Percentiles rank a stretch among this genome's conserved stretches.
These are phyloP conservation scores for Russula earlei DNA, from an alignment of 768 basidiomycete genomes.

Conservation along the genomic window DNA sequence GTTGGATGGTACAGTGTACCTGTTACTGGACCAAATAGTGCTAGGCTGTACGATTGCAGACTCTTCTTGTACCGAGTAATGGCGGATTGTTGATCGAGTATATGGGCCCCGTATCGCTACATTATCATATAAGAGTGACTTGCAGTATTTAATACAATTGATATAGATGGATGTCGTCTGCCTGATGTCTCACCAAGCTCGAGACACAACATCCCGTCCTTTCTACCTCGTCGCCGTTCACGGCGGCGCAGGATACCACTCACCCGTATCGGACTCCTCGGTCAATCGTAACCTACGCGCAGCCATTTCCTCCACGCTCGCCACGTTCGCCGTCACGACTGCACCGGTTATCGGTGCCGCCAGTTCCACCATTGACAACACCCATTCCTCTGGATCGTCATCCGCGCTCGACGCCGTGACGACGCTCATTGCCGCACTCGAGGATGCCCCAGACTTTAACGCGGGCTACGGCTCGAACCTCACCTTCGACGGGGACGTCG, in stretches of 20 bases:
- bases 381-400: neutral
- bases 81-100: neutral
- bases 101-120: conserved; percentile 4
- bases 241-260: conserved; percentile 69
- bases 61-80: neutral
- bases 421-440: neutral
- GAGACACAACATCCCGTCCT: neutral
- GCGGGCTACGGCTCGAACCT: conserved; percentile 72
- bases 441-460: neutral
- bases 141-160: conserved; percentile 1
- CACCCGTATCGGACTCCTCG: conserved; percentile 23
- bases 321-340: neutral
- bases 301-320: conserved; percentile 40
- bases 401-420: conserved; percentile 4
- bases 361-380: neutral
- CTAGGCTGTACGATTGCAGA: neutral
- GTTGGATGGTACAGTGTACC: neutral
- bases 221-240: conserved; percentile 48
- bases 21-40: neutral
- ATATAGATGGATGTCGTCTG: too few relatives aligned
- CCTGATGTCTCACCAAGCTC: neutral
- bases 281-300: conserved; percentile 47
- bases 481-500: conserved; percentile 62
- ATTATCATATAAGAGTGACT: conserved; percentile 1
- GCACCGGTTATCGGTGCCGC: neutral